Base-by-base conservation (phyloP, 768 basidiomycete species). In the Dendrothele bispora region DNA sequence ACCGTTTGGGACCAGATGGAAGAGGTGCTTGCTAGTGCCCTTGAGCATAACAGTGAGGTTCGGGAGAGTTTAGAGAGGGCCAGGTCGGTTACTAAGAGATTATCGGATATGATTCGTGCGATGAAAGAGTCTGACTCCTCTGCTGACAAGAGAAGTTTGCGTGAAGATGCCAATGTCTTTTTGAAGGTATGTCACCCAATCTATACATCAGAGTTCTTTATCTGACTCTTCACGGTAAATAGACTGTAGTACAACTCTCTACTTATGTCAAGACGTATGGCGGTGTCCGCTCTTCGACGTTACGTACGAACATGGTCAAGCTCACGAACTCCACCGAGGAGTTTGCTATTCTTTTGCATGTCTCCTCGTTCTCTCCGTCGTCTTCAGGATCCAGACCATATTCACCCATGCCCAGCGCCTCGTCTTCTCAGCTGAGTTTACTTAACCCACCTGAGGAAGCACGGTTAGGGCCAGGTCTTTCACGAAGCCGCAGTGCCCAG, bases 321-420 rank as follows among this genome's bases (percentile, higher is more conserved):
- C 75, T 97, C 48, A 89, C 86, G 18, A 87, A 89, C 56, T 79
- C 85, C 11, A 91, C 92, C 10, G 85, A 95, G 64, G 91, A 91
- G 62, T 88, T 93, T 57, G 84, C 89, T 40, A 89, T 91, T 54
- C 72, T 95, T 39, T 71, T 95, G 15, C 89, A 91, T 58, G 86
- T 92, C 39, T 91, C 92, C 6, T 90, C 88, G 0, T 83, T 89
- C 55, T 80, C 90, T 35, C 79, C 84, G 8, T 66, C 78, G 3
- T 62, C 78, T 14, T 76, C 78, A 7, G 50, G 69, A 15, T 2
- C 68, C 69, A 72, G 81, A 30, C 72, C 85, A 11, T 80, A 79
- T 60, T 44, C 43, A 24, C 86, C 88, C 7, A 71, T 82, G 65
- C 64, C 72, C 22, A 60, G 60, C 61, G 51, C 67, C 54, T 50